Evolutionary conservation across 345 rosid species (phyloP).

Genomic region (Abelmoschus esculentus): DNA sequence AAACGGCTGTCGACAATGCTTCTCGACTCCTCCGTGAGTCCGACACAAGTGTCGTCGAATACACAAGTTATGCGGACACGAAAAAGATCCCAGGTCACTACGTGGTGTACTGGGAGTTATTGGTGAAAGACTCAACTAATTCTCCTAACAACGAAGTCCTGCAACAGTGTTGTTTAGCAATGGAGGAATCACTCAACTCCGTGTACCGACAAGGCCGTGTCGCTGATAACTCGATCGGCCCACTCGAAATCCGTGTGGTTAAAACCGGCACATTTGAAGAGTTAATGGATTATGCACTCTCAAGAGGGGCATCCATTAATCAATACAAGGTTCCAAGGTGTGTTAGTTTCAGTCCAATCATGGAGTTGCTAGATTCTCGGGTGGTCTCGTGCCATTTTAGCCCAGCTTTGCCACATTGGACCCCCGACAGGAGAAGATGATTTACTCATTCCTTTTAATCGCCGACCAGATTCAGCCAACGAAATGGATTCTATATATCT

Average conservation of each 20-base stretch:
- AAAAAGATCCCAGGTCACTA: conserved; percentile 86
- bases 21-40: conserved; percentile 36
- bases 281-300: conserved; percentile 90
- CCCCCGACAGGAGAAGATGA: conserved; percentile 50
- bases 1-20: conserved; percentile 67
- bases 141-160: conserved; percentile 42
- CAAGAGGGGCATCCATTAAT: conserved; percentile 91
- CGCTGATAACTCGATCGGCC: conserved; percentile 71
- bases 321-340: conserved; percentile 97
- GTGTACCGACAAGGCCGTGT: conserved; percentile 89
- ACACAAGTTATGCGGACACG: conserved; percentile 83
- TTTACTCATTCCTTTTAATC: neutral
- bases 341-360: conserved; percentile 75
- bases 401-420: conserved; percentile 69
- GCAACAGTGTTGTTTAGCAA: conserved; percentile 58
- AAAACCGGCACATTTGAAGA: conserved; percentile 90
- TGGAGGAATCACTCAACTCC: conserved; percentile 90
- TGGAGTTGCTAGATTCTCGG: conserved; percentile 82
- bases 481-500: neutral
- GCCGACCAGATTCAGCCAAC: conserved; percentile 15
- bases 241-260: conserved; percentile 77
- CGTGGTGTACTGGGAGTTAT: conserved; percentile 79
- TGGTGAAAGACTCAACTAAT: conserved; percentile 38
- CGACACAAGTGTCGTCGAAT: conserved; percentile 70
- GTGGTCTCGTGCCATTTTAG: conserved; percentile 68